Percentiles rank a stretch among this genome's conserved stretches.
Conservation (phyloP, 2,329 filamentous ascomycete genomes). For the Microcyclosporella mali region DNA sequence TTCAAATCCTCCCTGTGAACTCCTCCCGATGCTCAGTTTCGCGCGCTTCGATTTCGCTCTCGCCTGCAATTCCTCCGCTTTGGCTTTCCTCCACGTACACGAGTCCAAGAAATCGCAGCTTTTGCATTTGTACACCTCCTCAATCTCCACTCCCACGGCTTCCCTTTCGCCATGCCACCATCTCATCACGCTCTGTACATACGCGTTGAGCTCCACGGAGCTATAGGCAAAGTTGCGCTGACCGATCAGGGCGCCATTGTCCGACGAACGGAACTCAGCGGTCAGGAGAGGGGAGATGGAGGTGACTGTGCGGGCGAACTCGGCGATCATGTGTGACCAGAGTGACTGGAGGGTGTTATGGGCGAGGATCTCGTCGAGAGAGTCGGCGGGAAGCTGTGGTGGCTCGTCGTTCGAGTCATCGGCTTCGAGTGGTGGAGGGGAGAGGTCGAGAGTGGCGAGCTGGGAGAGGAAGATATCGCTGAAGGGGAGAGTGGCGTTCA, state of each 20-base stretch:
- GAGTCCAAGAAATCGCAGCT: constrained; percentile 74
- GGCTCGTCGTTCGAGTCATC: constrained; percentile 36
- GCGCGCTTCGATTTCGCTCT: constrained; percentile 23
- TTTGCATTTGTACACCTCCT: constrained; percentile 83
- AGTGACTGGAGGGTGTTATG: constrained; percentile 56
- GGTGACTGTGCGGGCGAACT: constrained; percentile 44
- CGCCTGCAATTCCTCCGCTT: constrained; percentile 54
- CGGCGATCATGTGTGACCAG: constrained; percentile 58
- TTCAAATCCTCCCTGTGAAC: too few species aligned
- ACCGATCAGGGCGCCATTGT: constrained; percentile 49
- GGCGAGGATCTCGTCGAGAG: constrained; percentile 47
- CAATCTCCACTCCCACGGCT: constrained; percentile 68
- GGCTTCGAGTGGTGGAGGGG: not conserved
- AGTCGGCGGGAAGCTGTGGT: constrained; percentile 29
- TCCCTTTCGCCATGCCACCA: constrained; percentile 80
- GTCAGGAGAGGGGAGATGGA: constrained; percentile 51
- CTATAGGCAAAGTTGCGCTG: constrained; percentile 62
- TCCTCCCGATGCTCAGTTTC: not conserved
- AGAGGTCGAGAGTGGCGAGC: constrained; percentile 61
- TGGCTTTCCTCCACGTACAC: constrained; percentile 70
- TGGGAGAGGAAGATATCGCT: constrained; percentile 74
- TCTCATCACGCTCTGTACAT: constrained; percentile 63
- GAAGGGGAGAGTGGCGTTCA: constrained; percentile 61
- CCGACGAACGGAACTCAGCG: constrained; percentile 48
- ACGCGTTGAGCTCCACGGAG: constrained; percentile 54